Evolutionary conservation across 2,329 filamentous ascomycete species (phyloP).

Genomic region (Phoma sp.): DNA sequence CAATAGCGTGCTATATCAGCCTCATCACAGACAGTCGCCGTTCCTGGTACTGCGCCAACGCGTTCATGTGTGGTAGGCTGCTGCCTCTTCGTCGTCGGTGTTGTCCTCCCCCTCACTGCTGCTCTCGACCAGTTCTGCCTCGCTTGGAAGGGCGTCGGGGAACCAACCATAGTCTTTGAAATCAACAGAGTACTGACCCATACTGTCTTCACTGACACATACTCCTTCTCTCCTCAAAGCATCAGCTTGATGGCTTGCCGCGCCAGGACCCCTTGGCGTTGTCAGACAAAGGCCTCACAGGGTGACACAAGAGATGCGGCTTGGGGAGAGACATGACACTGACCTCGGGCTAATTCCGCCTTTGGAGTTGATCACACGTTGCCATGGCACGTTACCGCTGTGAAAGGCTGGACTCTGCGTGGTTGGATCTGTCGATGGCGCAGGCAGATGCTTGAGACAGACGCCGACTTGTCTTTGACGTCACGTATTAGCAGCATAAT

Average conservation of each 20-base stretch:
- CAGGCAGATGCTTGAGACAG: conserved; percentile 84
- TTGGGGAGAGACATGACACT: conserved; percentile 26
- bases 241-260: conserved; percentile 55
- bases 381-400: conserved; percentile 85
- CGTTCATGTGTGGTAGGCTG: conserved; percentile 43
- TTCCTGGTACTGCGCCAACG: conserved; percentile 1
- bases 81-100: conserved; percentile 27
- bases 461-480: conserved; percentile 77
- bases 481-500: conserved; percentile 59
- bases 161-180: conserved; percentile 58
- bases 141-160: conserved; percentile 57
- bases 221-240: conserved; percentile 56
- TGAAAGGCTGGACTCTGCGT: conserved; percentile 64
- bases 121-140: conserved; percentile 46
- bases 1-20: conserved; percentile 15
- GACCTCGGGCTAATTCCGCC: conserved; percentile 86
- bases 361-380: conserved; percentile 87
- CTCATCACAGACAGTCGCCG: conserved; percentile 1
- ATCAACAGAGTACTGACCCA: conserved; percentile 57
- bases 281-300: conserved; percentile 26
- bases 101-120: conserved; percentile 34
- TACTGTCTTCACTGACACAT: conserved; percentile 51
- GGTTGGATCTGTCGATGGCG: conserved; percentile 50
- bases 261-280: conserved; percentile 49
- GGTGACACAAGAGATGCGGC: conserved; percentile 14